Base-by-base conservation (phyloP, 2,329 filamentous ascomycete genomes). In the Rutstroemia sp. region DNA sequence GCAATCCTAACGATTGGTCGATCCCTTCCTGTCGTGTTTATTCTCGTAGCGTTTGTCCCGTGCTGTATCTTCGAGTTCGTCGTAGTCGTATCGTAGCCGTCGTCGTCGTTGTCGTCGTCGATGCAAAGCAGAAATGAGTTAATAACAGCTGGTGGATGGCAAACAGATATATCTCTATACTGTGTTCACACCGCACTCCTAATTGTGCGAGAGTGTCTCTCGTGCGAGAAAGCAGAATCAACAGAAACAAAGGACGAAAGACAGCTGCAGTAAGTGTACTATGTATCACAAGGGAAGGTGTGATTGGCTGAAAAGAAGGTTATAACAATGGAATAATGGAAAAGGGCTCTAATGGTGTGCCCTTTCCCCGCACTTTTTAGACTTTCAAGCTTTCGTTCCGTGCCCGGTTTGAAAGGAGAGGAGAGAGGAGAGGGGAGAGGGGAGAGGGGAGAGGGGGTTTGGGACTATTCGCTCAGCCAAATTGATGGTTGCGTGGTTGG, bases 51-150 rank as follows among this genome's bases (percentile, higher is more conserved):
- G 51, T 46, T 6, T 2, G 40, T 19, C 9, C 3, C 40, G 8
- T 44, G 16, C 1, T 3, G 40, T 44, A 17, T 9, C 16, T 44
- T 44, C n/a, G 40, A 23, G 19, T 9, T 25, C n/a, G 10, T 46
- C 3, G 23, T 25, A 12, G 17, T 25, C 7, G 44, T 27, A 19
- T 19, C 19, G 19, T 19, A 19, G 19, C 19, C 19, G 19, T 23
- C 19, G 14, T 46, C 3, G 23, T 25, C 21, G 17, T 25, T 2
- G 44, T 27, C 44, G 17, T 54, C 50, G 44, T 47, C 27, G 50
- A 51, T 57, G 54, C 54, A 57, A 57, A 58, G 57, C 42, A 56
- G 60, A 56, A 46, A 49, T 47, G 40, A 48, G 19, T 48, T 44
- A 38, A 50, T 23, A 23, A 25, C 19, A 27, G 17, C 12, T 46